These are phyloP conservation scores for Colletotrichum lentis DNA, from an alignment of 2,329 filamentous ascomycete species.

Conservation along the genomic window DNA sequence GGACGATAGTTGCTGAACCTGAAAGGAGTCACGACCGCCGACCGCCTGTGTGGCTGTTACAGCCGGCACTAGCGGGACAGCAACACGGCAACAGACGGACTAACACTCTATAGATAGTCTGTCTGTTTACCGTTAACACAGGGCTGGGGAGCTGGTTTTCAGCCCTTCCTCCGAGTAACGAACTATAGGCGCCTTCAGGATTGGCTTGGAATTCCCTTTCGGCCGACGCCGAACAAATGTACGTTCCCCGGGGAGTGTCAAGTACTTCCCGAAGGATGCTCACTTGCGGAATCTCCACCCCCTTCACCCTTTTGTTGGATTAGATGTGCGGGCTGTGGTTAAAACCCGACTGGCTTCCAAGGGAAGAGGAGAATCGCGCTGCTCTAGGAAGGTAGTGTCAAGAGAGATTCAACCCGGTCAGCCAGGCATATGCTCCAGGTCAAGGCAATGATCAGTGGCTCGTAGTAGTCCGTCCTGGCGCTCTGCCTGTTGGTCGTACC, in stretches of 20 bases:
- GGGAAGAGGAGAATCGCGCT: constrained; percentile 15
- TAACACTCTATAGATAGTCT: too few relatives aligned
- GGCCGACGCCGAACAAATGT: neutral
- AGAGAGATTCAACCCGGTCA: neutral
- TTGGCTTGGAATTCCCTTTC: constrained; percentile 14
- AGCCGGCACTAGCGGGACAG: too few relatives aligned
- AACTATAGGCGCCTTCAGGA: neutral
- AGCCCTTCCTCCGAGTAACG: too few relatives aligned
- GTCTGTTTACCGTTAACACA: too few relatives aligned
- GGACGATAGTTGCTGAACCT: too few relatives aligned
- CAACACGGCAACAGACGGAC: too few relatives aligned
- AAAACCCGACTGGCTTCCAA: neutral
- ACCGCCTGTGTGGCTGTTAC: too few relatives aligned
- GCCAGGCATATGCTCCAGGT: neutral
- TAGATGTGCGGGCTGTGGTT: neutral
- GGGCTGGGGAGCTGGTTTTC: too few relatives aligned
- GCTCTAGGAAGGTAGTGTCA: constrained; percentile 15
- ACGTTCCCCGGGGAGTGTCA: constrained; percentile 13
- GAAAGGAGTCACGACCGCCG: too few relatives aligned
- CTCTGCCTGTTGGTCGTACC: constrained; percentile 13
- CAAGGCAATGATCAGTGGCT: neutral
- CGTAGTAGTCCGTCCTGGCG: constrained; percentile 10
- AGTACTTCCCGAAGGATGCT: constrained; percentile 19
- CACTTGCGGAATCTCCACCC: constrained; percentile 23
- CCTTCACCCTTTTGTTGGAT: neutral